phyloP scores from a whole-genome alignment of 495 filamentous ascomycete species.

The Parathielavia hyrcaniae region DNA sequence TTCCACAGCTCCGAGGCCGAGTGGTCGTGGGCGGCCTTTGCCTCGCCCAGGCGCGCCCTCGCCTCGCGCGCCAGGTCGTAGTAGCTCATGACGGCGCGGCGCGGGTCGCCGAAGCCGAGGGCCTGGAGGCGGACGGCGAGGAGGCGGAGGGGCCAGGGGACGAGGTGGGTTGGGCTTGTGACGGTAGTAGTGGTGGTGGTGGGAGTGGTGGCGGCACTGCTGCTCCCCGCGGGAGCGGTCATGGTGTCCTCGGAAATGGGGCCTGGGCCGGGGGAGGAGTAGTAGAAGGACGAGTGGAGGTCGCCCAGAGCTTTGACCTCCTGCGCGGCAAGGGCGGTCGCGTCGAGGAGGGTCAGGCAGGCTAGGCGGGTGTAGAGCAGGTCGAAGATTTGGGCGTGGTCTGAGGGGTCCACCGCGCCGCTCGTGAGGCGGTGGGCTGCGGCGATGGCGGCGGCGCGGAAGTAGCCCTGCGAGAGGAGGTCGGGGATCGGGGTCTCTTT shows the following conservation, averaged over 20 bases:
- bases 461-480: constrained; percentile 56
- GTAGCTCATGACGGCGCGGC: constrained; percentile 78
- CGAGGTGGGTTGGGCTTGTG: constrained; percentile 46
- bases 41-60: constrained; percentile 45
- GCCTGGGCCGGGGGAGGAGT: constrained; percentile 4
- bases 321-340: constrained; percentile 66
- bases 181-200: background rate
- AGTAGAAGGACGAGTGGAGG: constrained; percentile 64
- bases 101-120: constrained; percentile 72
- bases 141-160: constrained; percentile 83
- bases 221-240: background rate
- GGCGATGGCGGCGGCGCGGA: constrained; percentile 66
- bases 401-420: constrained; percentile 41
- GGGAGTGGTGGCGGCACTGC: background rate
- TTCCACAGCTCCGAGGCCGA: constrained; percentile 58
- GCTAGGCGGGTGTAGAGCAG: constrained; percentile 77
- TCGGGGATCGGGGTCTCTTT: constrained; percentile 44
- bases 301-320: constrained; percentile 82
- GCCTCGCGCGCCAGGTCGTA: constrained; percentile 82
- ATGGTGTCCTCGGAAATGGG: background rate
- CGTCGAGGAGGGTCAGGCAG: constrained; percentile 69
- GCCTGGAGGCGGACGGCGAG: constrained; percentile 76
- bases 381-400: constrained; percentile 60
- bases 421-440: constrained; percentile 60
- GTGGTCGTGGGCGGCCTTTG: constrained; percentile 33